Base-by-base conservation (phyloP, 306 rosid genomes). In the Vigna radiata region DNA sequence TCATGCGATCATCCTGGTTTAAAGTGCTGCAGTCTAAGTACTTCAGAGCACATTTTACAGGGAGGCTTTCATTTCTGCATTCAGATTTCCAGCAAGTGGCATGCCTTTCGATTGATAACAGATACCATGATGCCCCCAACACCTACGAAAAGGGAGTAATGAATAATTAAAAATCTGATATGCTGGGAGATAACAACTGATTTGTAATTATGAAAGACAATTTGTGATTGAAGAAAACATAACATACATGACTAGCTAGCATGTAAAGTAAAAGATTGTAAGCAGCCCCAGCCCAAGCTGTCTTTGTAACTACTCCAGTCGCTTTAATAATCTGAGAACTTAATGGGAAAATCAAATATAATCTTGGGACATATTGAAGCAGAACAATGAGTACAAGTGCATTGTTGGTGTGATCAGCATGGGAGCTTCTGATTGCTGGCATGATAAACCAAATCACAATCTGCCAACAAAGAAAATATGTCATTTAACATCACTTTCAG, bases 241-340 rank as follows among this genome's bases (percentile, higher is more conserved):
- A 73, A 39, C 88, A 64, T 86, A 94, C 98, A 89, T 94, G 97
- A 85, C 98, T 94, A 39, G 96, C 98, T 74, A 94, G 80, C 98
- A 92, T 89, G 87, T 92, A 94, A 65, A 94, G 94, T 70, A 92
- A 17, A 23, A 94, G 95, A 84, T 94, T 94, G 52, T 94, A 94
- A 1, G 97, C 98, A 76, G 97, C 98, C 80, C 98, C 98, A 11
- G 98, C 96, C 97, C 97, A 94, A 33, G 98, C 98, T 0, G 96
- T 92, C 83, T 87, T 90, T 79, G 98, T 91, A 70, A 88, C 97
- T 8, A 92, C 80, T 52, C 98, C 98, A 3, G 93, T 87, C 81
- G 97, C 92, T 83, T 92, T 92, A 82, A 90, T 87, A 75, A 94
- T 94, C 87, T 94, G 95, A 75, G 93, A 82, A 67, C 96, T 94